Base-by-base conservation (phyloP, 2,329 filamentous ascomycete species). In the Nakataea oryzae region DNA sequence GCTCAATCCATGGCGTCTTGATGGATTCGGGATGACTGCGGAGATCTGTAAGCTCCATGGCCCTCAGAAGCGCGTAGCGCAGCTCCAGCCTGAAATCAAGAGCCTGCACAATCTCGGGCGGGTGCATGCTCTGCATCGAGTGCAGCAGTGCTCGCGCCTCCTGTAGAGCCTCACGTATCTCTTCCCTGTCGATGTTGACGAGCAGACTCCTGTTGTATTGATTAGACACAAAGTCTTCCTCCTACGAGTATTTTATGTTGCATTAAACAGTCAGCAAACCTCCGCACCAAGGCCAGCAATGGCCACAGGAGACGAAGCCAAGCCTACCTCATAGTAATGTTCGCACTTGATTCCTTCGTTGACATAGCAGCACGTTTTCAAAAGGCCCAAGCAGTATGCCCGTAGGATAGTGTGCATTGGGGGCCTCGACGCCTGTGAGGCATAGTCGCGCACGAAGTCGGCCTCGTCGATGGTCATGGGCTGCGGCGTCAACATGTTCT, bases 141-240 rank as follows among this genome's bases (percentile, higher is more conserved):
- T 78, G 73, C 0, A 90, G 68, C 64, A 84, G 75, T 14, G 72
- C 71, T n/a, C 81, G 73, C 5, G 86, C 86, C 41, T 81, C 75
- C 28, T 81, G 73, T 26, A 91, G 73, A 29, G 81, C 72, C 11
- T 76, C 73, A 55, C 80, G 76, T 28, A 91, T 79, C n/a, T 81
- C 78, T 6, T 79, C 75, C 2, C 80, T 74, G 21, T 83, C 77
- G 63, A 93, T 80, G 17, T 81, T 76, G 29, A 86, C 84, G 8
- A 97, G 80, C 0, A 99, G 78, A 14, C 85, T 86, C 50, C 93
- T 85, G 67, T 92, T 89, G 71, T 95, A 97, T 0, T 93, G 89
- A 72, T 96, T 92, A 8, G 91, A 93, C 26, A 96, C 91, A 71
- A 99, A 97, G 70, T 99, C 95, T 74, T 99, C 95, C 75, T 99